Conservation (phyloP, 331 rosid species). For the Malus hybrid region DNA sequence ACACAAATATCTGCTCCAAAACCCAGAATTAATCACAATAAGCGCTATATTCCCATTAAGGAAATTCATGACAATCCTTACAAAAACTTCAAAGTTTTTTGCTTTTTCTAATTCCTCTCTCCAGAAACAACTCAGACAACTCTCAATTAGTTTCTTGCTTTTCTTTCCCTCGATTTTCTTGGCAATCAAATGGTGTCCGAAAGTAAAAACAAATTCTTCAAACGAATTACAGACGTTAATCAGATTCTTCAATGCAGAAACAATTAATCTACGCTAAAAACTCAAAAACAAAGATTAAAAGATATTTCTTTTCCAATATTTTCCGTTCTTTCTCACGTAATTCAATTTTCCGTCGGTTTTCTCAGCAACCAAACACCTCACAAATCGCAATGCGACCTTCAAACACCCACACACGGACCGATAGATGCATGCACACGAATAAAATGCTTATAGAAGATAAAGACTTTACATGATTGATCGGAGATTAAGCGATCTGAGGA, state of each 20-base stretch:
- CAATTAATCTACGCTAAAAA: not conserved
- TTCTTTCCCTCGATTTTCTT: not conserved
- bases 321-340: not conserved
- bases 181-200: not conserved
- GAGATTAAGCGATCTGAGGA: slow-evolving; percentile 66
- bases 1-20: slow-evolving; percentile 73
- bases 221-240: not conserved
- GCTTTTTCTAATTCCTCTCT: not conserved
- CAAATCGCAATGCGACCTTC: not conserved
- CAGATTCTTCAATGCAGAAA: not conserved
- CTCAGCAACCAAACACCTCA: not conserved
- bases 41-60: not conserved
- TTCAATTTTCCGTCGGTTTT: not conserved
- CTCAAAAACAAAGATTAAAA: not conserved
- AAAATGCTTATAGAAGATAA: not conserved
- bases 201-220: not conserved
- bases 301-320: not conserved
- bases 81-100: not conserved
- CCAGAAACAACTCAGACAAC: not conserved
- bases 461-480: slow-evolving; percentile 64
- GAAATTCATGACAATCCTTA: not conserved
- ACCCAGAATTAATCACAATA: not conserved
- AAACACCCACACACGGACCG: not conserved
- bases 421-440: not conserved
- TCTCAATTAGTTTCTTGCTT: not conserved